These are phyloP conservation scores for Acanthamoeba lenticulata DNA, from an alignment of 208 protist species.

Conservation along the genomic window DNA sequence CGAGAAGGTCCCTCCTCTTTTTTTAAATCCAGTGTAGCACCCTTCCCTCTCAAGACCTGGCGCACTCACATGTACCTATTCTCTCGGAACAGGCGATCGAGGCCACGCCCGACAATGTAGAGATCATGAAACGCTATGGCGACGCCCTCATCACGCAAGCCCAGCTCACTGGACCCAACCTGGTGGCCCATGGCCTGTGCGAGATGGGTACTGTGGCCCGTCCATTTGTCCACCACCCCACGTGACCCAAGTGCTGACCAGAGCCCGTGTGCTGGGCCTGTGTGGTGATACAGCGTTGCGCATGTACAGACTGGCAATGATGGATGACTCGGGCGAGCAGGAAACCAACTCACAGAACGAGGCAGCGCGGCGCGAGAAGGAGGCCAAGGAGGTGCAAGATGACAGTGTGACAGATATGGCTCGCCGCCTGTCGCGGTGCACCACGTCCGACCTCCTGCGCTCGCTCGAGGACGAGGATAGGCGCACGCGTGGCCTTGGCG, in stretches of 20 bases:
- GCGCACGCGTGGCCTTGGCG: slow-evolving; percentile 1
- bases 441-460: background rate
- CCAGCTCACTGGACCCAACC: slow-evolving; percentile 34
- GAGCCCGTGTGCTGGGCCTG: no score
- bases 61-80: no score
- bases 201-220: background rate
- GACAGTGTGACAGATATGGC: background rate
- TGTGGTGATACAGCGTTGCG: no score
- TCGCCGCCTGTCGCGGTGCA: background rate
- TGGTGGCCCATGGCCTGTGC: slow-evolving; percentile 9
- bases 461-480: slow-evolving; percentile 36
- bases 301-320: slow-evolving; percentile 24
- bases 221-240: background rate
- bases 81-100: background rate
- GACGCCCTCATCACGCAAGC: slow-evolving; percentile 39
- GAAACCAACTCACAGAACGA: background rate
- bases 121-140: slow-evolving; percentile 47
- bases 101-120: slow-evolving; percentile 19
- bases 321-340: slow-evolving; percentile 26
- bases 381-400: slow-evolving; percentile 4
- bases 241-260: no score
- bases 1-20: background rate
- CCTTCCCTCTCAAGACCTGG: background rate
- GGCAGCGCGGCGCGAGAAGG: background rate
- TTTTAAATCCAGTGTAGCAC: background rate